Conservation (phyloP, 441 rosid genomes). For the Gossypium schwendimanii region DNA sequence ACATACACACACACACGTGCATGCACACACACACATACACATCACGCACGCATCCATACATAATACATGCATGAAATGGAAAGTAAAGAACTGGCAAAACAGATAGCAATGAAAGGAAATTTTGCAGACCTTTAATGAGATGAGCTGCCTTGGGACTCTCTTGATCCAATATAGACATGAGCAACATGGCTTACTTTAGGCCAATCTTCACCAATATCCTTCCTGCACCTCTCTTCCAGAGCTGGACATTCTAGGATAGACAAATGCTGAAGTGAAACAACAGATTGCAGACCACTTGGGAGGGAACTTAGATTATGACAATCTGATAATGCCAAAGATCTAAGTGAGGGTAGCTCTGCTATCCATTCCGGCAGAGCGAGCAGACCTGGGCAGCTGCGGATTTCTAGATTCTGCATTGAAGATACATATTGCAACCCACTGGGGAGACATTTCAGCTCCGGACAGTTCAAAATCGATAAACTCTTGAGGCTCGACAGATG, state of each 20-base stretch:
- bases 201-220: constrained; percentile 18
- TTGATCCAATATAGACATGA: constrained; percentile 16
- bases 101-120: background rate
- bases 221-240: constrained; percentile 16
- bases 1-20: no score
- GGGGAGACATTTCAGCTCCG: constrained; percentile 21
- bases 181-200: constrained; percentile 16
- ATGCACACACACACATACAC: no score
- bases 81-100: background rate
- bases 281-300: constrained; percentile 6
- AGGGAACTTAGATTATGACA: constrained; percentile 10
- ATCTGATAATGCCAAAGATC: constrained; percentile 17
- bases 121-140: constrained; percentile 2
- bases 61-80: background rate
- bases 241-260: constrained; percentile 24
- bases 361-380: constrained; percentile 8
- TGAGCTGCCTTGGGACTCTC: constrained; percentile 11
- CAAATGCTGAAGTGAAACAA: constrained; percentile 23
- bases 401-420: constrained; percentile 18
- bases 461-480: constrained; percentile 18
- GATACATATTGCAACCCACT: constrained; percentile 15
- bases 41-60: no score
- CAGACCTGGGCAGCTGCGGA: constrained; percentile 15
- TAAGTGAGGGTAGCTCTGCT: constrained; percentile 9
- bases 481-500: background rate